Conservation (phyloP, 768 basidiomycete species). For the Collybiopsis luxurians region DNA sequence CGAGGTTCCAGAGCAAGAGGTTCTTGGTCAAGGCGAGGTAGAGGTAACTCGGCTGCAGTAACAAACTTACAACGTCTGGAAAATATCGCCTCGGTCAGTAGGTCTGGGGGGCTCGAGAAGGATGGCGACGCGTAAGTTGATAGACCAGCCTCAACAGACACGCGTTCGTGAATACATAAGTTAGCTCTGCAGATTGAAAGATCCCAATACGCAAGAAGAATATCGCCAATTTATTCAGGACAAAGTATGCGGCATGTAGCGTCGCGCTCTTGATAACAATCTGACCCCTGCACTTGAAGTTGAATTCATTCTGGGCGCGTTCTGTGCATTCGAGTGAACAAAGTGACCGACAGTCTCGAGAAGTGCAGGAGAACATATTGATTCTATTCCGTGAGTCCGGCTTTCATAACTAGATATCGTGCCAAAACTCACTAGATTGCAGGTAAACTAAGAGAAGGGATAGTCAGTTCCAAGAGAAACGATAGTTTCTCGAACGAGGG, state of each 20-base stretch:
- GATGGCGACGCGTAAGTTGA: conserved; percentile 70
- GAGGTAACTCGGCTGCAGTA: conserved; percentile 3
- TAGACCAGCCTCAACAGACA: not conserved
- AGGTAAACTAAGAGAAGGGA: conserved; percentile 80
- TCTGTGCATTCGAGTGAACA: conserved; percentile 30
- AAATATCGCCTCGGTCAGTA: conserved; percentile 67
- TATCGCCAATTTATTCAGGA: conserved; percentile 62
- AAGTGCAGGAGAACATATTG: conserved; percentile 65
- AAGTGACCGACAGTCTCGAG: conserved; percentile 21
- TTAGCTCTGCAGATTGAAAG: conserved; percentile 54
- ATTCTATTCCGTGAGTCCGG: conserved; percentile 65
- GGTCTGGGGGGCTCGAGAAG: conserved; percentile 72
- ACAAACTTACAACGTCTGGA: conserved; percentile 47
- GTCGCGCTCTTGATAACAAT: not conserved
- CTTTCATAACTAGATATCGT: conserved; percentile 1
- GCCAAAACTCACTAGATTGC: not conserved
- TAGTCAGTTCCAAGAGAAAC: conserved; percentile 54
- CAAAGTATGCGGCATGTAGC: conserved; percentile 44
- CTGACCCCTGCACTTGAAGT: conserved; percentile 27
- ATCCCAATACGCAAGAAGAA: conserved; percentile 55
- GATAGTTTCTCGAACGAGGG: conserved; percentile 72
- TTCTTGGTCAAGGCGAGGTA: conserved; percentile 11
- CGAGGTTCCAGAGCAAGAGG: conserved; percentile 13
- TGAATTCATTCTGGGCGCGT: conserved; percentile 44
- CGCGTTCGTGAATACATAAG: conserved; percentile 24